Evolutionary conservation across 164 flowering plant species (phyloP), one percentile per base, ranked within the genome.

Genomic region (Platanus orientalis): DNA sequence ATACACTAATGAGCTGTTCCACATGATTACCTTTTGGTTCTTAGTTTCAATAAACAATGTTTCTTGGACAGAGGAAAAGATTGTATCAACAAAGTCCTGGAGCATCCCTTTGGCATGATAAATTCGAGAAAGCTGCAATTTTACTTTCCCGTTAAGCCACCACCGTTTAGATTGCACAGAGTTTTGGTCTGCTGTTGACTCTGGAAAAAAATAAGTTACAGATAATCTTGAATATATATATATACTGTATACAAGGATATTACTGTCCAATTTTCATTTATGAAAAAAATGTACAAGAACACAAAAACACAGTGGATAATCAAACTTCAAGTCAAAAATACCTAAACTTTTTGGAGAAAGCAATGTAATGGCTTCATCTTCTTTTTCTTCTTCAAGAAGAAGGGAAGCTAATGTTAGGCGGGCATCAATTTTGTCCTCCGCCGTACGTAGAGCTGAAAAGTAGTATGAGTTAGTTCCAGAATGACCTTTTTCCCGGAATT

Each of bases 291-390:
- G 28, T 19, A 53, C n/a, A 63, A 16, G 20, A 26, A 61, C 52
- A 57, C 44, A 45, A 50, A 58, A 28, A n/a, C 11, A 24, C 26
- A 54, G 3, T 24, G 55, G 20, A 40, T 19, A 17, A 42, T 10
- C 63, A 44, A 14, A 2, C n/a, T n/a, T 57, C 60, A 65, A 11
- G 47, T 0, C 26, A 19, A 48, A 36, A 21, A 55, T 75, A 85
- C 92, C 85, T 45, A 55, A 21, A 73, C 67, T 49, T 50, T 66
- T 55, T 20, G 91, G 87, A 60, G 87, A 83, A 34, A 91, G 84
- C 70, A 91, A 75, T 53, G 66, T 65, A 44, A 90, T 74, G 51
- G 92, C 89, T 76, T 90, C 97, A 63, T 88, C 84, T 47, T 78
- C 84, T 78, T 75, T 84, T 23, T 39, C 67, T 64, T 84, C 89